Evolutionary conservation across 352 stramenopile species (phyloP).

Genomic region (Phytophthora pluvialis): DNA sequence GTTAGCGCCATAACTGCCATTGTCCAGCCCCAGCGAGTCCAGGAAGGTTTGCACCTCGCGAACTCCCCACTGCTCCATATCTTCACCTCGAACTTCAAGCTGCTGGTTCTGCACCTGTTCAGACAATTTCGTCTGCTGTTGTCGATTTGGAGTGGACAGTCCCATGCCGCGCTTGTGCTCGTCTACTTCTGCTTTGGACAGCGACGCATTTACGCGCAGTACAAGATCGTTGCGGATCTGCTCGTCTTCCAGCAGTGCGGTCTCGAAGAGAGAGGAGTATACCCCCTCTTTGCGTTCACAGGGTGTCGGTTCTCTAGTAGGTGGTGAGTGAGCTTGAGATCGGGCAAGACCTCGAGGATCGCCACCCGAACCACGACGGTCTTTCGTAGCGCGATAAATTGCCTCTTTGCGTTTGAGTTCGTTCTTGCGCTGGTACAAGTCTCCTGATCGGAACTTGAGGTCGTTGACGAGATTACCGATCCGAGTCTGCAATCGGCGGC

Average conservation of each 20-base stretch:
- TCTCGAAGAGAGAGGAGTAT: constrained; percentile 38
- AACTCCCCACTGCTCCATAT: constrained; percentile 43
- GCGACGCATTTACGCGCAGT: constrained; percentile 35
- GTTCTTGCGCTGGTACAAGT: constrained; percentile 80
- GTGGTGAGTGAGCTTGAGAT: not conserved
- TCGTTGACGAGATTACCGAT: constrained; percentile 60
- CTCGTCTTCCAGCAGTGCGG: constrained; percentile 56
- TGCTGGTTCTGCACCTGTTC: constrained; percentile 16
- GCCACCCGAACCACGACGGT: constrained; percentile 7
- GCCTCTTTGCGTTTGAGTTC: constrained; percentile 70
- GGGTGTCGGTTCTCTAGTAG: not conserved
- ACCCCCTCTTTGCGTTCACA: constrained; percentile 22
- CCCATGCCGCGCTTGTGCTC: constrained; percentile 10
- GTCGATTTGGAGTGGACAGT: constrained; percentile 4
- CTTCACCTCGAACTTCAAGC: not conserved
- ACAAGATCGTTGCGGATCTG: constrained; percentile 64
- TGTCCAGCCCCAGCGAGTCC: constrained; percentile 52
- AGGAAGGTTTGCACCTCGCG: constrained; percentile 59
- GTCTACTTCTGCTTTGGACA: constrained; percentile 20
- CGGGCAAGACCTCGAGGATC: not conserved
- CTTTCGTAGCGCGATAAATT: constrained; percentile 36
- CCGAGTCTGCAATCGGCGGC: constrained; percentile 56
- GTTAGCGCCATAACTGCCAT: constrained; percentile 44
- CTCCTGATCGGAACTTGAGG: constrained; percentile 68
- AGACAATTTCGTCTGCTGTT: constrained; percentile 1